phyloP scores from a whole-genome alignment of 108 stramenopile genomes.

The Cyclostephanos tholiformis region DNA sequence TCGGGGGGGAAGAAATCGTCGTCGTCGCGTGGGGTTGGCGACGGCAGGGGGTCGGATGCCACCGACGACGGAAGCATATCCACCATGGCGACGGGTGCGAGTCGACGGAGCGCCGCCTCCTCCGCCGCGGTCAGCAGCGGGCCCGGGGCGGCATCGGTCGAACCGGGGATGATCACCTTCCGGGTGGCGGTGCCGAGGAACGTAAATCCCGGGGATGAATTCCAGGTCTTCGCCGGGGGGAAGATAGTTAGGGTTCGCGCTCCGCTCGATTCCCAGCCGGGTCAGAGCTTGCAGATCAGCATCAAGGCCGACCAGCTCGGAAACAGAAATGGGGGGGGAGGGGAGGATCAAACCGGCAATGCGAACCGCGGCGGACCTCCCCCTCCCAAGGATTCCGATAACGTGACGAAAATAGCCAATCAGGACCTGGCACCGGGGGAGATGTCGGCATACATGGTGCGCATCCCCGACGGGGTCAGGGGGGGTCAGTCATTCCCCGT shows the following conservation, averaged over 20 bases:
- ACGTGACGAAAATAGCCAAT: slow-evolving; percentile 61
- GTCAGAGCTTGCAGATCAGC: slow-evolving; percentile 72
- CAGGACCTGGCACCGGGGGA: slow-evolving; percentile 34
- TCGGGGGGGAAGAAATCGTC: neutral
- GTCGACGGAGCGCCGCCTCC: slow-evolving; percentile 30
- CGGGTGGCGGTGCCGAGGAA: slow-evolving; percentile 72
- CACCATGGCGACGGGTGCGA: neutral
- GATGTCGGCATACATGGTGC: slow-evolving; percentile 80
- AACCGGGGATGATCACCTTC: slow-evolving; percentile 52
- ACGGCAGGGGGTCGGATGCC: neutral
- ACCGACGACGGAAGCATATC: neutral
- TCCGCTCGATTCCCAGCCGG: slow-evolving; percentile 62
- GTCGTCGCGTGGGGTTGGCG: too few species aligned
- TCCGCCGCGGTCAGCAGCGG: too few species aligned
- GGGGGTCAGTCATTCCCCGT: slow-evolving; percentile 82
- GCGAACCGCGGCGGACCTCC: neutral
- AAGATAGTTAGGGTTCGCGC: slow-evolving; percentile 73
- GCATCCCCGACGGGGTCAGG: slow-evolving; percentile 67
- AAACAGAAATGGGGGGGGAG: slow-evolving; percentile 5
- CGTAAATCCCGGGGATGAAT: slow-evolving; percentile 81
- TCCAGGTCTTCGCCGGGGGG: slow-evolving; percentile 77
- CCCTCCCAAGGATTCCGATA: slow-evolving; percentile 59
- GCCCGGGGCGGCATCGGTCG: too few species aligned
- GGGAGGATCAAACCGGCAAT: neutral
- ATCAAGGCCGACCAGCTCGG: slow-evolving; percentile 53